Evolutionary conservation across 768 basidiomycete species (phyloP).

Genomic region (Nidularia pulvinata): DNA sequence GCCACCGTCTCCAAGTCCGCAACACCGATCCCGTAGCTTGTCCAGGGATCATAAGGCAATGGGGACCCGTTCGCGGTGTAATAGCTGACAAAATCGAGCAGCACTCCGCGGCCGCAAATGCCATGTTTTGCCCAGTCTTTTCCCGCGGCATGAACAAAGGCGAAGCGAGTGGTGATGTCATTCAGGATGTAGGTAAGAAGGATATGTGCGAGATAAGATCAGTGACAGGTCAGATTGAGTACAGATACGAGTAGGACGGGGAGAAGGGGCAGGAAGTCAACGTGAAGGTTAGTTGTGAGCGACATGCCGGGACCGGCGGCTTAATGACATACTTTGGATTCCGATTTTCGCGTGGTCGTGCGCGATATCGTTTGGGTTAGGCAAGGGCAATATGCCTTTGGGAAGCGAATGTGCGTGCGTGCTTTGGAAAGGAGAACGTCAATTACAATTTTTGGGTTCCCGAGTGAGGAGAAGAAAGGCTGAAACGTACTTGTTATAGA

Average conservation of each 20-base stretch:
- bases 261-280: too few relatives aligned
- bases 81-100: conserved; percentile 62
- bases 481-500: conserved; percentile 57
- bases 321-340: conserved; percentile 60
- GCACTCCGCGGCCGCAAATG: conserved; percentile 67
- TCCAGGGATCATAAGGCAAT: conserved; percentile 68
- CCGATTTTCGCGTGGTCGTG: conserved; percentile 49
- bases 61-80: conserved; percentile 34
- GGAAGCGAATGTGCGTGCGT: conserved; percentile 40
- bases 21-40: conserved; percentile 49
- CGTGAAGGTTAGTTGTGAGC: too few relatives aligned
- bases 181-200: too few relatives aligned
- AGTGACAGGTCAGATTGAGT: too few relatives aligned
- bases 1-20: conserved; percentile 60
- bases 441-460: background rate
- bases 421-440: conserved; percentile 20
- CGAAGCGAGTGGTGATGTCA: too few relatives aligned
- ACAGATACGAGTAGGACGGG: too few relatives aligned
- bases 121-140: conserved; percentile 73
- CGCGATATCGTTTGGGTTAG: conserved; percentile 49
- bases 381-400: conserved; percentile 41
- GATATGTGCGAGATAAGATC: too few relatives aligned
- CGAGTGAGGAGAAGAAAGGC: background rate
- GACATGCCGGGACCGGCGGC: too few relatives aligned
- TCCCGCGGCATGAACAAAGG: background rate